These are phyloP conservation scores for Trichopus zeylanicus DNA, from an alignment of 116 monocot genomes.

Conservation along the genomic window DNA sequence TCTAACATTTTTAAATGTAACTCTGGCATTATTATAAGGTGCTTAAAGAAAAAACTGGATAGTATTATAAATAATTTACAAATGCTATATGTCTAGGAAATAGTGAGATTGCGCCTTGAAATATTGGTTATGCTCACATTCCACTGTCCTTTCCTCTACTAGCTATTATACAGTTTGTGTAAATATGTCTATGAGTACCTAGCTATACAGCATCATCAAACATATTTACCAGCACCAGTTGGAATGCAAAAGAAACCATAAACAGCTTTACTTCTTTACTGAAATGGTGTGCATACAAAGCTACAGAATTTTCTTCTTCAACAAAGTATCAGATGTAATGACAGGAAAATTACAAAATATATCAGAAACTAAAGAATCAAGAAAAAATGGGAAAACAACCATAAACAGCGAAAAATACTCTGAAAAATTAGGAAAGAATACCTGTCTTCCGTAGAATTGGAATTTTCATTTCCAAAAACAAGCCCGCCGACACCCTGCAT, in stretches of 20 bases:
- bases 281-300: too few species aligned
- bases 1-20: too few species aligned
- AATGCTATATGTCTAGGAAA: too few species aligned
- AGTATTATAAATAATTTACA: too few species aligned
- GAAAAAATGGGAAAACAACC: not conserved
- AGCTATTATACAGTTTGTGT: not conserved
- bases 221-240: too few species aligned
- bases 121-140: not conserved
- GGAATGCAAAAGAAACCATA: too few species aligned
- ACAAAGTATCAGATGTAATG: too few species aligned
- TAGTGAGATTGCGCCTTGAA: too few species aligned
- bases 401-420: not conserved
- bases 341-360: not conserved
- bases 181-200: not conserved
- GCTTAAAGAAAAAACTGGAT: too few species aligned
- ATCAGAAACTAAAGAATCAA: not conserved
- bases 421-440: conserved; percentile 7
- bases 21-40: too few species aligned
- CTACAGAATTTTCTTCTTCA: not conserved
- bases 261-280: not conserved
- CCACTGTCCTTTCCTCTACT: not conserved
- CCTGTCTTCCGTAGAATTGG: conserved; percentile 78
- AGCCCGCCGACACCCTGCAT: conserved; percentile 91
- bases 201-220: too few species aligned
- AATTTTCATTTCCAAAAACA: conserved; percentile 82